phyloP scores from a whole-genome alignment of 1,284 basidiomycete genomes.

The Lentinula novae-zelandiae region DNA sequence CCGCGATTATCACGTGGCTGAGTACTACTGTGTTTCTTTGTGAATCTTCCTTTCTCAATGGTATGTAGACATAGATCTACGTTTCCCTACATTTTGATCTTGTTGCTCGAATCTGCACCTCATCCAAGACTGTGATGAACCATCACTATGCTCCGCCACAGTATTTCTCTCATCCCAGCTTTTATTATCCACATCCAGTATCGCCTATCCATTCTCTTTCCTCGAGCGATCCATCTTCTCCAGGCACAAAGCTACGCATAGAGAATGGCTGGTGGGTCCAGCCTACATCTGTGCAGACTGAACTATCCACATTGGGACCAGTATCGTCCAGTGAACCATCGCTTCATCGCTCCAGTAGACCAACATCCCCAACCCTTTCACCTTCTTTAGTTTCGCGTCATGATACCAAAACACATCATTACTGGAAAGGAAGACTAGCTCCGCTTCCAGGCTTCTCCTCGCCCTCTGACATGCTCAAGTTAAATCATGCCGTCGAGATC shows the following conservation, averaged over 20 bases:
- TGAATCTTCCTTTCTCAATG: not conserved
- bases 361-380: not conserved
- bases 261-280: slow-evolving; percentile 2
- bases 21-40: not conserved
- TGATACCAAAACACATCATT: slow-evolving; percentile 26
- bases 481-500: slow-evolving; percentile 14
- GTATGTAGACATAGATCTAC: not conserved
- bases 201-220: not conserved
- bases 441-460: slow-evolving; percentile 38
- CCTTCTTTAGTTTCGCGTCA: not conserved
- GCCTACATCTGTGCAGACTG: not conserved
- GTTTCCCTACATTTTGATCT: not conserved
- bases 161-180: not conserved
- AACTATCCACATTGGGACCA: not conserved
- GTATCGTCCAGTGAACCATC: not conserved
- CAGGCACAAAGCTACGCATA: not conserved
- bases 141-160: slow-evolving; percentile 7
- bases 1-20: not conserved
- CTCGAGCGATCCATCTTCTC: not conserved
- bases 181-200: not conserved
- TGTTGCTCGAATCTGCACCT: not conserved
- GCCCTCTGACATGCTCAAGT: slow-evolving; percentile 24
- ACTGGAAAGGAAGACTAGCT: slow-evolving; percentile 38
- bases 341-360: not conserved
- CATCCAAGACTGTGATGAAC: not conserved